Evolutionary conservation across 2,329 filamentous ascomycete genomes (phyloP), one percentile per base, ranked within the genome.

Genomic region (Ceratocystis lukuohia): DNA sequence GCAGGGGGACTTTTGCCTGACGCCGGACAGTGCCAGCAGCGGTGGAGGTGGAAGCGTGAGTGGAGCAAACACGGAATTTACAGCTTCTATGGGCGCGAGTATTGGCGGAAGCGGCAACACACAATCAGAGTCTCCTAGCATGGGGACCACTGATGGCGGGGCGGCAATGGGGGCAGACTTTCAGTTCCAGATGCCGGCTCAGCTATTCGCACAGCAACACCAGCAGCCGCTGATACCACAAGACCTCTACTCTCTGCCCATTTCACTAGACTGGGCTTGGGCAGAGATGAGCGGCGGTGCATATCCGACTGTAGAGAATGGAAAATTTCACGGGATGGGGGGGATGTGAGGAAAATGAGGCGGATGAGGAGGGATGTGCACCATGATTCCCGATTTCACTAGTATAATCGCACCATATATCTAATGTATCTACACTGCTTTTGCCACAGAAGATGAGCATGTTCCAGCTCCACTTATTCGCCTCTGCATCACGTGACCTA

Each of bases 221-320:
- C 88, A 92, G 72, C 89, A 95, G 70, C 92, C 92, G 0, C 88
- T 96, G 72, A 84, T 97, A 25, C 93, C 94, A 3, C 91, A 93
- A 71, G 94, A 97, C 76, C 76, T 97, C 30, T 99, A 94, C 85
- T 88, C 93, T 74, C 87, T 97, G 84, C 92, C 93, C 1, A 96
- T 96, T 87, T 95, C 90, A 2, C 81, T 97, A 25, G 93, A 97
- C 73, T 96, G 92, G 91, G 91, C 83, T 72, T 87, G 84, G 82
- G 83, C 84, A 1, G 84, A 86, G 74, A 85, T 87, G 79, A 85
- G 82, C 41, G 83, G 84, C n/a, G 84, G 83, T 8, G 79, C 80
- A 1, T 86, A 86, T 70, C 83, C 84, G 10, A 80, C 80, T 30
- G 84, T 86, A 50, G 84, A 87, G 72, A 87, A 86, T 69, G 84